phyloP scores from a whole-genome alignment of 2,329 filamentous ascomycete genomes.

The Microcyclosporella mali region DNA sequence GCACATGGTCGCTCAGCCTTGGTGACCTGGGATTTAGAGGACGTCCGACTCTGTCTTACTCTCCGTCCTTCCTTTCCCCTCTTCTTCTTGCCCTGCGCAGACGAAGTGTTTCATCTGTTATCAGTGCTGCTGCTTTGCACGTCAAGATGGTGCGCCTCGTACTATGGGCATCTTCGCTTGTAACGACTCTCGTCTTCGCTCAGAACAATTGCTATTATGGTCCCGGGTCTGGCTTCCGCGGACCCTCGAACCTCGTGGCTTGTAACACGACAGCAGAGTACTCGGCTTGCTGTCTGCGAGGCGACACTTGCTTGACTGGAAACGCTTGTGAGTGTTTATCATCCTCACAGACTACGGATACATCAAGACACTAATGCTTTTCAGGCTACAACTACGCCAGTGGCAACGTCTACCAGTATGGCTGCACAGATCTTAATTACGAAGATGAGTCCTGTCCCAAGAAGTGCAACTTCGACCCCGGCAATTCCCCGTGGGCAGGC shows the following conservation, averaged over 20 bases:
- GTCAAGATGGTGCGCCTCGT: too few species aligned
- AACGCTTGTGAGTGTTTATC: constrained; percentile 17
- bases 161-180: too few species aligned
- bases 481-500: constrained; percentile 25
- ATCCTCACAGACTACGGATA: too few species aligned
- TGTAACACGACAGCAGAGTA: constrained; percentile 18
- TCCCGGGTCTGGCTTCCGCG: constrained; percentile 24
- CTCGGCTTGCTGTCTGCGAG: constrained; percentile 26
- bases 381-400: constrained; percentile 20
- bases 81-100: too few species aligned
- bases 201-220: constrained; percentile 30
- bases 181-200: not conserved
- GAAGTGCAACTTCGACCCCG: constrained; percentile 26
- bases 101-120: too few species aligned
- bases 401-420: constrained; percentile 28
- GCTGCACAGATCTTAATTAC: constrained; percentile 30
- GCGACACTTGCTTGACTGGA: constrained; percentile 26
- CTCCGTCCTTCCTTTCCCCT: too few species aligned
- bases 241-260: constrained; percentile 21
- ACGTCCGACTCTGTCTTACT: too few species aligned
- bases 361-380: too few species aligned
- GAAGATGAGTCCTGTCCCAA: constrained; percentile 24
- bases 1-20: too few species aligned
- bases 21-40: too few species aligned
- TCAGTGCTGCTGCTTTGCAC: too few species aligned